Base-by-base conservation (phyloP, 2,329 filamentous ascomycete genomes). In the Arthrobotrys sinensis region DNA sequence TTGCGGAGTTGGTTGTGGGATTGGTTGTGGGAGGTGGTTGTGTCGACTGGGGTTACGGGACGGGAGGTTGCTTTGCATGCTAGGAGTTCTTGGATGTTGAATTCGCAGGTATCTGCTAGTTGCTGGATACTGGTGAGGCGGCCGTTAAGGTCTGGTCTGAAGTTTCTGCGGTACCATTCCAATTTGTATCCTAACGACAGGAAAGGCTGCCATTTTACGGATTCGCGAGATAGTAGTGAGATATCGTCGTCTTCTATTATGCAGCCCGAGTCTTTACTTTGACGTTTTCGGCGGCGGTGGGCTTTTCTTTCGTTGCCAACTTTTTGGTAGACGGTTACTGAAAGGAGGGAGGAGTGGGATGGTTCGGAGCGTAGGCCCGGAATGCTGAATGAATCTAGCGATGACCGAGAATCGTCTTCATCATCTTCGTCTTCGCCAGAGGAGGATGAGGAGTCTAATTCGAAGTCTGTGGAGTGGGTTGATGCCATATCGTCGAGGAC, bases 81-180 rank as follows among this genome's bases (percentile, higher is more conserved):
- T 0, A 78, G 52, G 3, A 78, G 63, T 40, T 78, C 75, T 16
- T 78, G 62, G 16, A 78, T 63, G 21, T 72, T 72, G 21, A 67
- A 62, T 34, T 72, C 65, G 52, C 75, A 72, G 19, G 75, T 78
- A 48, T 72, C 67, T 5, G 60, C 36, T 53, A 78, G 38, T 32
- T 78, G 75, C 19, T 50, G 75, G 14, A 78, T 67, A 55, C 57
- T 68, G 0, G 34, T 62, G 7, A 78, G 57, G 3, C 67, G 52
- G 19, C 75, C 75, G 36, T 78, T 72, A 32, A 78, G 52, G 36
- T 78, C 75, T 3, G 60, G 75, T 34, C 75, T 55, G 50, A 78
- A 78, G 38, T 78, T 78, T 6, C 75, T 68, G 6, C 75, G 62
- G n/a, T 78, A 72, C 75, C 75, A 78, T 57, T 78, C 75, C 21